Conservation (phyloP, 257 asterid species). For the Striga asiatica region DNA sequence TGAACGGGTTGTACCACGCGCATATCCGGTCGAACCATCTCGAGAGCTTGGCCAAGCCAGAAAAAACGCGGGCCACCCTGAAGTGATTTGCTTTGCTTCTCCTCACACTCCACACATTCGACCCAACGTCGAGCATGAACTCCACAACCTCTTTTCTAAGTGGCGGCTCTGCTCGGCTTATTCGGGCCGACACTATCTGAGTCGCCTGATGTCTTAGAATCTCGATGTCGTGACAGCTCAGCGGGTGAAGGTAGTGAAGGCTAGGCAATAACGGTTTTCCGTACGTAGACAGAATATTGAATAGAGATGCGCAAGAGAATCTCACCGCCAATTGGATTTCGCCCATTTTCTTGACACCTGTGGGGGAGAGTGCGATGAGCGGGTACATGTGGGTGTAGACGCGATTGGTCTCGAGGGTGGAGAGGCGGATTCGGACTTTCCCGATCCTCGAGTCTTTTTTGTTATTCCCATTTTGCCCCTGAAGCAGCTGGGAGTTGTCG, state of each 20-base stretch:
- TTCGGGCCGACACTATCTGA: constrained; percentile 55
- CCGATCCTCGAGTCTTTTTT: constrained; percentile 59
- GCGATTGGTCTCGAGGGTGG: constrained; percentile 60
- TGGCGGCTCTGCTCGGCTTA: constrained; percentile 75
- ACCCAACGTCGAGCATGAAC: constrained; percentile 86
- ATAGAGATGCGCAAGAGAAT: constrained; percentile 53
- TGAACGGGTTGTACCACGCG: constrained; percentile 48
- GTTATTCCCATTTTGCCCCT: constrained; percentile 37
- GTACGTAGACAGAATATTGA: constrained; percentile 45
- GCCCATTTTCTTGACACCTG: constrained; percentile 76
- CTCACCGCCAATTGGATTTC: constrained; percentile 79
- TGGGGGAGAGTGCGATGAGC: constrained; percentile 47
- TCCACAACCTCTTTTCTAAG: constrained; percentile 69
- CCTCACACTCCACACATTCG: constrained; percentile 78
- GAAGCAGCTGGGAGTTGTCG: constrained; percentile 61
- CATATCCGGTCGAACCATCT: constrained; percentile 40
- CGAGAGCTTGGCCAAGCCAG: constrained; percentile 24
- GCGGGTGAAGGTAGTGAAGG: constrained; percentile 60
- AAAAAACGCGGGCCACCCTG: constrained; percentile 37
- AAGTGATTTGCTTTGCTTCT: constrained; percentile 67
- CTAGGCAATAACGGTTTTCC: constrained; percentile 50
- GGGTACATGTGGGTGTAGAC: constrained; percentile 81
- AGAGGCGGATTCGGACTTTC: constrained; percentile 65
- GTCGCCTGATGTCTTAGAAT: constrained; percentile 65
- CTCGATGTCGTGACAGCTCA: constrained; percentile 52